Percentiles rank a stretch among this genome's conserved stretches.
Evolutionary conservation across 176 grass and related monocot genomes (phyloP).

Genomic region (Eragrostis curvula): DNA sequence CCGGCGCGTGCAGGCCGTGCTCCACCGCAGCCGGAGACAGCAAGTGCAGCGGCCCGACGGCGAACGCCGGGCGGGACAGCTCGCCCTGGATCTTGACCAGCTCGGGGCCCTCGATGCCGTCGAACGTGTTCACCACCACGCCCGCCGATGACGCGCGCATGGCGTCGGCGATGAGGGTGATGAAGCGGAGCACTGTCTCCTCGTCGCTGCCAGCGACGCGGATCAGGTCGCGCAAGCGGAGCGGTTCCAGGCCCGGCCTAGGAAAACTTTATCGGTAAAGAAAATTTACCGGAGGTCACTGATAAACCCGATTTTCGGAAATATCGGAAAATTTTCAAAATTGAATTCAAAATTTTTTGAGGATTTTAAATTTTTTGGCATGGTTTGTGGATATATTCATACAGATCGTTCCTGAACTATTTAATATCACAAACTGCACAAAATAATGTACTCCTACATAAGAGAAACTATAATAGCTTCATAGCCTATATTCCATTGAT

Average conservation of each 20-base stretch:
- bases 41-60: constrained; percentile 39
- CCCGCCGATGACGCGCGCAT: neutral
- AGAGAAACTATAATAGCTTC: too few species aligned
- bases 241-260: neutral
- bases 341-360: too few species aligned
- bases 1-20: neutral
- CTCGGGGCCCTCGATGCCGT: constrained; percentile 28
- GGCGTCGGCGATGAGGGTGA: neutral
- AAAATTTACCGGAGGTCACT: too few species aligned
- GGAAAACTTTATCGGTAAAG: too few species aligned
- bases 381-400: too few species aligned
- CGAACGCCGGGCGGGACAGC: constrained; percentile 26
- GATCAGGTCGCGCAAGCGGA: constrained; percentile 21
- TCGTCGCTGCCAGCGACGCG: neutral
- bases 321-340: too few species aligned
- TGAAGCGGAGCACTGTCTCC: neutral
- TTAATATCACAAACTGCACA: too few species aligned
- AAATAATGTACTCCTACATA: too few species aligned
- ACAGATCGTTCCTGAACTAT: too few species aligned
- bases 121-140: constrained; percentile 36
- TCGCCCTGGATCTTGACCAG: constrained; percentile 8
- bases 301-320: too few species aligned
- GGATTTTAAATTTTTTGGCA: too few species aligned
- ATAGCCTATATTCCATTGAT: too few species aligned
- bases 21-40: neutral